These are phyloP conservation scores for Coprinopsis cinerea DNA, from an alignment of 768 basidiomycete species.

Conservation along the genomic window DNA sequence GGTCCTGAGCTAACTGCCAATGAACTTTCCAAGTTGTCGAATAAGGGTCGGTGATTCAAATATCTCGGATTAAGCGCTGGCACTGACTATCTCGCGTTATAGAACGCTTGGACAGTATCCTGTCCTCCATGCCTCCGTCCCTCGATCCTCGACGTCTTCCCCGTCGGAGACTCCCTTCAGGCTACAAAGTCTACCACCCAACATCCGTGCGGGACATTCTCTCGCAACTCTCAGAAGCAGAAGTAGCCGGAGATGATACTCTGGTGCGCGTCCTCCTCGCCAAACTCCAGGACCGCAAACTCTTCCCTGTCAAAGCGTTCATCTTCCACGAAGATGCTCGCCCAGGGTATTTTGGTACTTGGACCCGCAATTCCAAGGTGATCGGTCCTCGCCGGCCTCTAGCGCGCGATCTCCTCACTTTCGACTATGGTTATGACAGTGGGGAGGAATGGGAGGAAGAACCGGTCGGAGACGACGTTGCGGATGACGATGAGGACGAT, in stretches of 20 bases:
- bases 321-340: constrained; percentile 81
- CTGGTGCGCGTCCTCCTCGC: constrained; percentile 60
- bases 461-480: constrained; percentile 72
- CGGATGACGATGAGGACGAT: constrained; percentile 65
- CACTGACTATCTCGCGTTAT: not conserved
- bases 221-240: constrained; percentile 66
- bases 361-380: constrained; percentile 73
- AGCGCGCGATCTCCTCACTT: constrained; percentile 62
- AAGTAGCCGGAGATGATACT: constrained; percentile 65
- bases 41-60: constrained; percentile 30
- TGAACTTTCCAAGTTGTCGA: constrained; percentile 28
- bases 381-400: constrained; percentile 86
- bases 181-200: constrained; percentile 31
- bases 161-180: constrained; percentile 15
- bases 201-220: constrained; percentile 44
- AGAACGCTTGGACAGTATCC: constrained; percentile 36
- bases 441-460: constrained; percentile 97
- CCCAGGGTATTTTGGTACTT: constrained; percentile 93
- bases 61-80: not conserved
- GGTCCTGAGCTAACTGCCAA: constrained; percentile 9
- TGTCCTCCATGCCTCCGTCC: constrained; percentile 29
- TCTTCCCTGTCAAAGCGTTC: constrained; percentile 73
- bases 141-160: constrained; percentile 16
- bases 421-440: constrained; percentile 92
- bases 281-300: constrained; percentile 53